Evolutionary conservation across 2,329 filamentous ascomycete species (phyloP).

Genomic region (Xylaria sp.): DNA sequence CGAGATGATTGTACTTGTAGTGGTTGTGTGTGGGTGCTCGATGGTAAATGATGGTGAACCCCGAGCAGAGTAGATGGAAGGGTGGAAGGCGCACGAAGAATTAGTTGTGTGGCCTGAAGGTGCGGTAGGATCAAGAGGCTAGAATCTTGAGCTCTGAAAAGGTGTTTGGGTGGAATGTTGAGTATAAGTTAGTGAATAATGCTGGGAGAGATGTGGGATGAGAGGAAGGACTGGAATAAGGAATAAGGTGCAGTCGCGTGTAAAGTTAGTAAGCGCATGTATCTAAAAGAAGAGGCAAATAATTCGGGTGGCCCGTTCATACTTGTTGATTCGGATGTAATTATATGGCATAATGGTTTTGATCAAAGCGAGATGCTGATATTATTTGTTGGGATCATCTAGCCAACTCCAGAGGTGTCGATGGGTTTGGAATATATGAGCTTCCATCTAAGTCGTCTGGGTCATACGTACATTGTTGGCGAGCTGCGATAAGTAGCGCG

Average conservation of each 20-base stretch:
- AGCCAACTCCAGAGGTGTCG: too few relatives aligned
- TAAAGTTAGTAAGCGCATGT: not conserved
- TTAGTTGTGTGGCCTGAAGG: not conserved
- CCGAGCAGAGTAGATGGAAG: not conserved
- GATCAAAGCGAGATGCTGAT: not conserved
- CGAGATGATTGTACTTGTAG: not conserved
- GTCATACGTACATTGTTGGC: not conserved
- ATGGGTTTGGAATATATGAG: not conserved
- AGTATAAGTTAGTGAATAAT: not conserved
- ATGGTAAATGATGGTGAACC: not conserved
- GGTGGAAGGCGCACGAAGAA: not conserved
- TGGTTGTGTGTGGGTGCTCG: not conserved
- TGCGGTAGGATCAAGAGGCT: not conserved
- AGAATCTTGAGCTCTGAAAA: too few relatives aligned
- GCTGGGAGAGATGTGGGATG: not conserved
- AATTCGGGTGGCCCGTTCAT: too few relatives aligned
- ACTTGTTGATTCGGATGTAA: not conserved
- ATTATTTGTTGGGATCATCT: too few relatives aligned
- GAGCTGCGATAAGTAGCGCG: not conserved
- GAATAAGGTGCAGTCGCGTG: not conserved
- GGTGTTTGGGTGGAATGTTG: too few relatives aligned
- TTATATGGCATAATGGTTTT: not conserved
- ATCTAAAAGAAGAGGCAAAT: not conserved
- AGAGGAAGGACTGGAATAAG: not conserved
- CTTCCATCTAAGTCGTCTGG: not conserved